Evolutionary conservation across 2,329 filamentous ascomycete genomes (phyloP).

Genomic region (Plenodomus tracheiphilus): DNA sequence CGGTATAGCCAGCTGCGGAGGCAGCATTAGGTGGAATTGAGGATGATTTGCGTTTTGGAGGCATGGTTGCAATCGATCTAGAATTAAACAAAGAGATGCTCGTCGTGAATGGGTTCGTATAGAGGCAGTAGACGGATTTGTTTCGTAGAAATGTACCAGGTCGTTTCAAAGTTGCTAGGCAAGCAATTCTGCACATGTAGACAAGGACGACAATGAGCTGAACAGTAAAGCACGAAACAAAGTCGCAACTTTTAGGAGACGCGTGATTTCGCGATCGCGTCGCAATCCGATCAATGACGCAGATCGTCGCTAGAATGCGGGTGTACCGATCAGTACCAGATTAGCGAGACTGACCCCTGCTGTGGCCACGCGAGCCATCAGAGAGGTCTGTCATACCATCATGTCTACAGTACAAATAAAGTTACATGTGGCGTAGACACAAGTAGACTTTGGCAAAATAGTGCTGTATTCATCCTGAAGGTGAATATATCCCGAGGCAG

Average conservation of each 20-base stretch:
- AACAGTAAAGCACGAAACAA: not conserved
- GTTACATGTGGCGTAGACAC: no score
- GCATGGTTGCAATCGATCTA: constrained; percentile 9
- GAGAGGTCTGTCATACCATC: not conserved
- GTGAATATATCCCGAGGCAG: no score
- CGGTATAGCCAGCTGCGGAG: constrained; percentile 40
- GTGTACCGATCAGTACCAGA: constrained; percentile 24
- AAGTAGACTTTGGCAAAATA: no score
- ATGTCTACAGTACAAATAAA: no score
- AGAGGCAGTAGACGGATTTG: no score
- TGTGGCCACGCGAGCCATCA: no score
- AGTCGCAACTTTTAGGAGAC: constrained; percentile 6
- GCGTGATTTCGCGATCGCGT: constrained; percentile 18
- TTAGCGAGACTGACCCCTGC: constrained; percentile 22
- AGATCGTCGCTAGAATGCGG: constrained; percentile 28
- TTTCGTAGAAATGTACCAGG: no score
- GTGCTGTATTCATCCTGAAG: no score
- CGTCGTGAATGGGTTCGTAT: no score
- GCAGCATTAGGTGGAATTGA: constrained; percentile 37
- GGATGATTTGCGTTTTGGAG: constrained; percentile 19
- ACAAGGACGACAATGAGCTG: no score
- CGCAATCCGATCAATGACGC: constrained; percentile 33
- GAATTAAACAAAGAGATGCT: not conserved
- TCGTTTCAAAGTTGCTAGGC: no score
- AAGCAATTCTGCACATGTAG: not conserved